Conservation (phyloP, 768 basidiomycete genomes). For the Heimioporus sp. region DNA sequence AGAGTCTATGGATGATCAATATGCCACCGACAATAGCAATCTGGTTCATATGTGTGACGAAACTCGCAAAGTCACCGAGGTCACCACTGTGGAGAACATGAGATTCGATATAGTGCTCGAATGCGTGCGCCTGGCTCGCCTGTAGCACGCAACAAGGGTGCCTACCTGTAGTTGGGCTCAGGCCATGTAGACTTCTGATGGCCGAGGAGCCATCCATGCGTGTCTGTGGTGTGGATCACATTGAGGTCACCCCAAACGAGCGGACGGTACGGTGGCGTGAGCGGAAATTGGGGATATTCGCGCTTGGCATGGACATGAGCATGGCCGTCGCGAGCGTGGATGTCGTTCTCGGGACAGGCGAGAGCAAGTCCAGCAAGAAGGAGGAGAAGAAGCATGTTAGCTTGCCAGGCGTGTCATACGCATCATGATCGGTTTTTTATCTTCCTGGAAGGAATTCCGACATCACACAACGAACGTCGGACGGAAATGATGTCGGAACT, state of each 20-base stretch:
- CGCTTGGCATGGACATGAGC: slow-evolving; percentile 34
- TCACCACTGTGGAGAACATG: slow-evolving; percentile 40
- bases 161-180: slow-evolving; percentile 71
- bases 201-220: slow-evolving; percentile 78
- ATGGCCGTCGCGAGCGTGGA: slow-evolving; percentile 28
- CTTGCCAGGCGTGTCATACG: neutral
- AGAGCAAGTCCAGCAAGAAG: slow-evolving; percentile 15
- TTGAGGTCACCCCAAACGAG: slow-evolving; percentile 91
- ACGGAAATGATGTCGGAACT: no score
- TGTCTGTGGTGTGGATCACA: slow-evolving; percentile 84
- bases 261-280: slow-evolving; percentile 59
- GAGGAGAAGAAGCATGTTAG: slow-evolving; percentile 12
- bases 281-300: slow-evolving; percentile 38
- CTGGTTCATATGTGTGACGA: slow-evolving; percentile 78
- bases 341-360: slow-evolving; percentile 20
- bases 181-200: slow-evolving; percentile 74
- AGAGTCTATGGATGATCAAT: neutral
- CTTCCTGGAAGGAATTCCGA: neutral
- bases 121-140: neutral
- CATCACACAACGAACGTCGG: no score
- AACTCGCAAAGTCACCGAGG: slow-evolving; percentile 85
- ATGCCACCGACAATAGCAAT: slow-evolving; percentile 51
- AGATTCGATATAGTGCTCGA: neutral
- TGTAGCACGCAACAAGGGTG: neutral
- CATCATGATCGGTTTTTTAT: slow-evolving; percentile 1